Percentiles rank a stretch among this genome's conserved stretches.
Evolutionary conservation across 768 basidiomycete species (phyloP).

Genomic region (Daedaleopsis sinensis): DNA sequence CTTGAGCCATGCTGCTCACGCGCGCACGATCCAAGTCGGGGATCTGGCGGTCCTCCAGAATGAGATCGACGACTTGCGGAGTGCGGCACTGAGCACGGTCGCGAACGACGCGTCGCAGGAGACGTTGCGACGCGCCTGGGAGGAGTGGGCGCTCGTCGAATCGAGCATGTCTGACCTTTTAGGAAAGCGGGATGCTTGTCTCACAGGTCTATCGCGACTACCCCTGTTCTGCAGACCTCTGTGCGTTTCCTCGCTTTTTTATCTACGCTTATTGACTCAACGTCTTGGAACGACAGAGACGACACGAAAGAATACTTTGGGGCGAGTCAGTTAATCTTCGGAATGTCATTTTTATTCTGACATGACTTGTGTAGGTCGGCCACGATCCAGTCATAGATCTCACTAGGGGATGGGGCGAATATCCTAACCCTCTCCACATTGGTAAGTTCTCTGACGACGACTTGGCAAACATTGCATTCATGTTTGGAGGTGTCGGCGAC

Average conservation of each 20-base stretch:
- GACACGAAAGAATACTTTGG: constrained; percentile 7
- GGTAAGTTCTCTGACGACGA: not conserved
- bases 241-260: constrained; percentile 3
- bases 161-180: not conserved
- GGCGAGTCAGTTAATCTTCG: not conserved
- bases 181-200: not conserved
- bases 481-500: constrained; percentile 26
- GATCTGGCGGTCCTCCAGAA: not conserved
- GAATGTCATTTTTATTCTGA: not conserved
- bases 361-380: not conserved
- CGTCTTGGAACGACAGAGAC: not conserved
- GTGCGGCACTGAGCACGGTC: not conserved
- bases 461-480: constrained; percentile 14
- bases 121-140: constrained; percentile 13
- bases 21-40: not conserved
- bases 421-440: constrained; percentile 7
- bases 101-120: not conserved
- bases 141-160: constrained; percentile 10
- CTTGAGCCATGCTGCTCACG: constrained; percentile 5
- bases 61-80: not conserved
- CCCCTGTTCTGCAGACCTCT: constrained; percentile 10
- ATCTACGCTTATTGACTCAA: not conserved
- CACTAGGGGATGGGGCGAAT: constrained; percentile 1
- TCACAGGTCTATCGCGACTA: not conserved
- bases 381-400: constrained; percentile 12